Base-by-base conservation (phyloP, 2,329 filamentous ascomycete genomes). In the Clarireedia paspali region DNA sequence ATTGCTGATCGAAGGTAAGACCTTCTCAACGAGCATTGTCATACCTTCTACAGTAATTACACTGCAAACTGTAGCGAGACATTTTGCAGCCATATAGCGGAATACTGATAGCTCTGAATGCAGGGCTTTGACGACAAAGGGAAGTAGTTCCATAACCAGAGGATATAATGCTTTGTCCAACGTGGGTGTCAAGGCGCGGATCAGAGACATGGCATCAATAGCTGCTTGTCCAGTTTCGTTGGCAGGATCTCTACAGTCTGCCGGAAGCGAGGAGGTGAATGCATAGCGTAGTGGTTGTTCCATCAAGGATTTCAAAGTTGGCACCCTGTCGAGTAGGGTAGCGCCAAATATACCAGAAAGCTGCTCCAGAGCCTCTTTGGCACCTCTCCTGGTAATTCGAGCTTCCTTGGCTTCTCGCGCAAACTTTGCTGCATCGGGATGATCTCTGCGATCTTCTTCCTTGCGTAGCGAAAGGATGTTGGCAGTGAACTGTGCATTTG, bases 71-170 rank as follows among this genome's bases (percentile, higher is more conserved):
- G 94, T 99, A 7, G 94, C 95, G 70, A 99, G 84, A 69, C 94
- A 97, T 71, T 99, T 99, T 0, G 94, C 94, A 24, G 94, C 94
- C 73, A 92, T 94, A 72, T 99, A 99, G 40, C 94, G 83, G 69
- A 99, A 89, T 2, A 99, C 90, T 2, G 94, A 95, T 14, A 97
- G 78, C 64, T 87, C 83, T 20, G 89, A 95, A 64, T 92, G 89
- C 45, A 99, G 77, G 4, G 90, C 92, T 70, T 87, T 92, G 63
- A 91, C 89, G 53, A 99, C 84, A 39, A 92, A 77, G 6, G 92
- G 91, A 70, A 96, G 81, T 64, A 96, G 81, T 50, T 86, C 78
- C 70, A 95, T 84, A 45, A 97, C 81, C 72, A 95, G 96, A 1
- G 82, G 74, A 69, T 94, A 82, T 1, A 99, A 78, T 7, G 83